Evolutionary conservation across 495 filamentous ascomycete genomes (phyloP).

Genomic region (Penicillium angulare): DNA sequence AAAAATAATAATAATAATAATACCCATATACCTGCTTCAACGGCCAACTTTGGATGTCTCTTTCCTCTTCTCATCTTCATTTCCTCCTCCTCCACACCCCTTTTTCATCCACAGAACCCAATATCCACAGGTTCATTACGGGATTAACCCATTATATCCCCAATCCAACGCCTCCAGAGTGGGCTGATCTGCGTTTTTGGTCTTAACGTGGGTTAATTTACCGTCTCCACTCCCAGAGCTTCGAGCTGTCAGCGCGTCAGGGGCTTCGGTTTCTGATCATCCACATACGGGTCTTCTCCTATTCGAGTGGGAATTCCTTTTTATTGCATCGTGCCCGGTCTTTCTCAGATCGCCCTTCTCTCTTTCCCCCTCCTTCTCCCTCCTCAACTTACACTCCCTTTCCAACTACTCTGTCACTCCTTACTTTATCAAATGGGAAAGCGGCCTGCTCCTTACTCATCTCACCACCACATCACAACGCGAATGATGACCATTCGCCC

Average conservation of each 20-base stretch:
- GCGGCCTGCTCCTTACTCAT: constrained; percentile 17
- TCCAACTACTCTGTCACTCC: constrained; percentile 31
- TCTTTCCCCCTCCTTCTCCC: constrained; percentile 24
- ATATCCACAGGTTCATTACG: too few relatives aligned
- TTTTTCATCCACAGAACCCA: too few relatives aligned
- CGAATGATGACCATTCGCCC: constrained; percentile 18
- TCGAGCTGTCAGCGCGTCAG: constrained; percentile 47
- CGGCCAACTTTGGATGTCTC: neutral
- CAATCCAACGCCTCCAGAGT: constrained; percentile 11
- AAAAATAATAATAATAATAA: too few relatives aligned
- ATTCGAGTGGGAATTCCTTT: constrained; percentile 39
- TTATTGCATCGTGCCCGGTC: constrained; percentile 34
- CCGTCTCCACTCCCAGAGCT: constrained; percentile 39
- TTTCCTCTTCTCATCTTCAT: neutral
- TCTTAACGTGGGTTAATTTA: constrained; percentile 30
- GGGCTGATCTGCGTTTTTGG: constrained; percentile 28
- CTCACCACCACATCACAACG: constrained; percentile 24
- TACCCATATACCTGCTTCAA: too few relatives aligned
- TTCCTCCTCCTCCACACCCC: neutral
- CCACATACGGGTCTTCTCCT: constrained; percentile 39
- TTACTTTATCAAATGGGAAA: constrained; percentile 22
- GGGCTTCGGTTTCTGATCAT: constrained; percentile 41
- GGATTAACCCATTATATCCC: neutral
- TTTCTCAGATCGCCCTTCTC: constrained; percentile 22
- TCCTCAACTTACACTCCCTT: constrained; percentile 12